Conservation (phyloP, 1,284 basidiomycete species). For the Malassezia nana region DNA sequence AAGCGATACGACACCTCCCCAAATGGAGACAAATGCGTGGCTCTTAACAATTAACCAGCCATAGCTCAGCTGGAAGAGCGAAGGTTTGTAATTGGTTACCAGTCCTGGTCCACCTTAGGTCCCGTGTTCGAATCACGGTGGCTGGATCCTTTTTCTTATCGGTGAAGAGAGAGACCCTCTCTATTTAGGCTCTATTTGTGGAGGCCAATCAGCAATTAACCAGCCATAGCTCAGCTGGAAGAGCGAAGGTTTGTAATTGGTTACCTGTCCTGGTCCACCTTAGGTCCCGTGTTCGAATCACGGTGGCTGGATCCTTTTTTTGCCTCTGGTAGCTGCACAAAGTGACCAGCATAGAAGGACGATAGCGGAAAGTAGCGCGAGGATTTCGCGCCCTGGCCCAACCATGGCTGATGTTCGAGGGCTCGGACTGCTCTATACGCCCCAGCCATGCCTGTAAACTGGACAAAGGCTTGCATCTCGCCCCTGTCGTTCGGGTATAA, state of each 20-base stretch:
- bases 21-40: not conserved
- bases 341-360: not conserved
- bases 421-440: conserved; percentile 28
- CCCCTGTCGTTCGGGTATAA: conserved; percentile 6
- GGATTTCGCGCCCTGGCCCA: not conserved
- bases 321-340: not conserved
- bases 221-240: conserved; percentile 23
- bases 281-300: conserved; percentile 25
- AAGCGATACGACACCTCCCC: too few species aligned
- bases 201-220: not conserved
- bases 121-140: conserved; percentile 24
- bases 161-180: too few species aligned
- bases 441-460: conserved; percentile 31
- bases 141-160: conserved; percentile 17
- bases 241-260: conserved; percentile 24
- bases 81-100: conserved; percentile 22
- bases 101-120: conserved; percentile 19
- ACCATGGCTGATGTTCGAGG: conserved; percentile 19
- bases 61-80: conserved; percentile 24
- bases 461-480: conserved; percentile 28
- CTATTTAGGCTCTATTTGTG: too few species aligned
- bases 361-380: conserved; percentile 3
- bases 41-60: conserved; percentile 4
- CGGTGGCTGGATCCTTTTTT: conserved; percentile 19
- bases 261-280: conserved; percentile 15